Evolutionary conservation across 805 yeast species (phyloP).

Genomic region (Starmerella lactis-condensi): DNA sequence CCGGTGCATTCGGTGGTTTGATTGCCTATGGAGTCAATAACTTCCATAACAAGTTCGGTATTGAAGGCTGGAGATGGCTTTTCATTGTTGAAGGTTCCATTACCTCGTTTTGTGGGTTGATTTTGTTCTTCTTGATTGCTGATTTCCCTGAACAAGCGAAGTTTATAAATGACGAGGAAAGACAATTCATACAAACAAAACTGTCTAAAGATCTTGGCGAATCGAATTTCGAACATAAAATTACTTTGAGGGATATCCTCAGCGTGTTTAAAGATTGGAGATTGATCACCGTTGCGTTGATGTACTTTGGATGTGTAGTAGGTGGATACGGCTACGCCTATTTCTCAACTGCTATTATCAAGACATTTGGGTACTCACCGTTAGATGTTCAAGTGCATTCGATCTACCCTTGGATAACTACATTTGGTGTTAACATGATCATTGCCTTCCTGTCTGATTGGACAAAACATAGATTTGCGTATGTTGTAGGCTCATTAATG

Average conservation of each 20-base stretch:
- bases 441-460: conserved; percentile 48
- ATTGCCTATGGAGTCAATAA: conserved; percentile 47
- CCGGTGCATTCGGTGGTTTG: conserved; percentile 66
- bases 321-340: conserved; percentile 65
- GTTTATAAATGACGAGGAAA: conserved; percentile 35
- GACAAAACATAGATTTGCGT: conserved; percentile 23
- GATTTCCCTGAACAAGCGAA: conserved; percentile 57
- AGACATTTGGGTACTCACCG: conserved; percentile 43
- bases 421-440: conserved; percentile 48
- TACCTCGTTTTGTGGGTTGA: conserved; percentile 22
- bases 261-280: conserved; percentile 41
- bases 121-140: conserved; percentile 33
- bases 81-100: conserved; percentile 34
- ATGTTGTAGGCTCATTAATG: conserved; percentile 14
- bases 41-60: conserved; percentile 27
- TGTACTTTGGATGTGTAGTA: conserved; percentile 46
- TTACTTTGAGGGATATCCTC: conserved; percentile 30
- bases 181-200: conserved; percentile 39
- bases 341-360: conserved; percentile 51
- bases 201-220: conserved; percentile 34
- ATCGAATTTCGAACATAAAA: conserved; percentile 33
- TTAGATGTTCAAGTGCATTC: conserved; percentile 63
- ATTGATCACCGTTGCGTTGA: conserved; percentile 38
- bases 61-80: conserved; percentile 38
- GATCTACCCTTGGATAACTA: conserved; percentile 68